Evolutionary conservation across 2,329 filamentous ascomycete genomes (phyloP), one percentile per base, ranked within the genome.

Genomic region (Rutstroemia sp.): DNA sequence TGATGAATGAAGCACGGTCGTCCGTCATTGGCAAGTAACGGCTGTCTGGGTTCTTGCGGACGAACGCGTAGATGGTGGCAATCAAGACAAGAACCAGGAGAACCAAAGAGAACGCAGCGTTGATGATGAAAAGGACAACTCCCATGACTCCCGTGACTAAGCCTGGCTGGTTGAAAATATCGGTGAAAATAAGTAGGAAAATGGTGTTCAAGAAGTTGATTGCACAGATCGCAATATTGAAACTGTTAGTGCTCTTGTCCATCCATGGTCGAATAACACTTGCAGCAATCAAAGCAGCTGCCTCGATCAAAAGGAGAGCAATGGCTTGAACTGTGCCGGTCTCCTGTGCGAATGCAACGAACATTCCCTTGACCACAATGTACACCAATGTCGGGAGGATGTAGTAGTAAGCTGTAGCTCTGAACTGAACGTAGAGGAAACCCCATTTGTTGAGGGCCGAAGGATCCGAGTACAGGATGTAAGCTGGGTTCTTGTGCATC

Each of bases 211-310:
- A 71, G 72, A 96, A 95, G 77, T 96, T 96, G 73, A 96, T 79
- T 47, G 83, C 87, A 60, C 84, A 87, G 66, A 96, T 96, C 59
- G 90, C 82, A 67, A 97, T 96, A 75, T 96, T 96, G 80, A 96
- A 95, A 48, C 86, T 86, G 73, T 96, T 97, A 60, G 90, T 96
- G 76, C 92, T 92, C 83, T 96, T 96, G 78, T 96, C 92, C 92
- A 97, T 97, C 87, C 90, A 97, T 17, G 92, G 92, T 58, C 89
- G 86, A 63, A 96, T 75, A 54, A 95, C 86, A 58, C 84, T 87
- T 56, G 90, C 84, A 21, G 75, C 83, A 65, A 96, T 87, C 56
- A 97, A 78, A 64, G 88, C 86, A 52, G 73, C 82, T 2, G 86
- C 86, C 72, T 97, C 92, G 56, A 96, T 83, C 58, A 96, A 77